Base-by-base conservation (phyloP, 1,284 basidiomycete species). In the Amylostereum areolatum region DNA sequence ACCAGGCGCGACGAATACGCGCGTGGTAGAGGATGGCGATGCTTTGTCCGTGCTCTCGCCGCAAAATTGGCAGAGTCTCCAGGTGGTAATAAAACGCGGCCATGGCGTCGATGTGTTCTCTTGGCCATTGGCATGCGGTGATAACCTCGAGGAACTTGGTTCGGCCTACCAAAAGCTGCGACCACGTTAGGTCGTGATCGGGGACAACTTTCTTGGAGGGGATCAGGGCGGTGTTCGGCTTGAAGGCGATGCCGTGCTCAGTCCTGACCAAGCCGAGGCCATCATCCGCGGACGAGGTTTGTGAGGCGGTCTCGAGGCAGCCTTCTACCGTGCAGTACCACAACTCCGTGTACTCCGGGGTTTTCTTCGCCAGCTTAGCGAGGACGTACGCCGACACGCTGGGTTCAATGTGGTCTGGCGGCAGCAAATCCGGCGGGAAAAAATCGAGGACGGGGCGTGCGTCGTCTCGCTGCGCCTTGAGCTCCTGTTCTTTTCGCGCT, bases 321-420 rank as follows among this genome's bases (percentile, higher is more conserved):
- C 62, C 64, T 18, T 60, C 52, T 0, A 31, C 41, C 1, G 63
- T 57, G 54, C 65, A 65, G 43, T 66, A 64, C 49, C 55, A 64
- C 0, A 63, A 47, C 8, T 66, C 62, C 4, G 62, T 29, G 32
- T 57, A 65, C 25, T 65, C 59, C 5, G 48, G n/a, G n/a, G n/a
- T n/a, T n/a, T n/a, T 50, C 1, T 56, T 45, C 0, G 48, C 7
- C 6, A 66, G 45, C 34, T 62, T 65, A 4, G 54, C 41, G 3
- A 66, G 12, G 2, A 62, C 59, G 35, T 53, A 65, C 1, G 46
- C 42, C 0, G 57, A 60, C 0, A 56, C 55, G n/a, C n/a, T n/a
- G n/a, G n/a, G n/a, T n/a, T n/a, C n/a, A n/a, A n/a, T n/a, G n/a
- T n/a, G n/a, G n/a, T n/a, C n/a, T n/a, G n/a, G n/a, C n/a, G n/a